Conservation (phyloP, 2,329 filamentous ascomycete genomes). For the Aciculosporium take region DNA sequence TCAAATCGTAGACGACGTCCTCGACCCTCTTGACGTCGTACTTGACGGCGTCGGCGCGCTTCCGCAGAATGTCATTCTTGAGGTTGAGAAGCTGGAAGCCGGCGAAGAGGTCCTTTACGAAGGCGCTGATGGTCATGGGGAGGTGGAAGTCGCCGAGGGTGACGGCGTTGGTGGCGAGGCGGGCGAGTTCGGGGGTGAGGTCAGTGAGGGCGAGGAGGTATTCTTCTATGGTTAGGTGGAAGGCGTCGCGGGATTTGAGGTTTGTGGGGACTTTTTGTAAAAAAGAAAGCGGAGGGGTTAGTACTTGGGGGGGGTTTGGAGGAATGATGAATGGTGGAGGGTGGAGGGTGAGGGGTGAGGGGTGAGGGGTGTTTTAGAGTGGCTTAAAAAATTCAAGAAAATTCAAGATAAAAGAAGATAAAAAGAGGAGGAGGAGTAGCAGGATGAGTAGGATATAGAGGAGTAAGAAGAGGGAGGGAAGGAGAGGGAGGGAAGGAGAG, state of each 20-base stretch:
- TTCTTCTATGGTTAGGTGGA: slow-evolving; percentile 94
- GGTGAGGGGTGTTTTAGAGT: no score
- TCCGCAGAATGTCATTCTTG: slow-evolving; percentile 85
- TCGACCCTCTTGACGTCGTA: slow-evolving; percentile 97
- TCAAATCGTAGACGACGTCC: slow-evolving; percentile 93
- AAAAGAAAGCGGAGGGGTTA: no score
- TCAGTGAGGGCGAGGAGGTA: slow-evolving; percentile 81
- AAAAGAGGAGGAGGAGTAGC: no score
- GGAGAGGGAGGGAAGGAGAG: not conserved
- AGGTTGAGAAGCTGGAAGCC: slow-evolving; percentile 95
- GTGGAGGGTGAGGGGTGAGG: not conserved
- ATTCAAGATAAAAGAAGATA: not conserved
- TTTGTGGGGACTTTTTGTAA: slow-evolving; percentile 94
- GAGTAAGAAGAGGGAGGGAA: no score
- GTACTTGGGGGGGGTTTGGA: not conserved
- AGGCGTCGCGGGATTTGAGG: slow-evolving; percentile 74
- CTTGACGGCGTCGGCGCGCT: slow-evolving; percentile 85
- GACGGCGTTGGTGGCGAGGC: slow-evolving; percentile 87
- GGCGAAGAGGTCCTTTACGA: slow-evolving; percentile 89
- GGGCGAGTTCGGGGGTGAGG: slow-evolving; percentile 78
- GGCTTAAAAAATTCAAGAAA: no score
- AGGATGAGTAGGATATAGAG: no score
- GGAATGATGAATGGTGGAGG: not conserved
- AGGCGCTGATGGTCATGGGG: slow-evolving; percentile 75
- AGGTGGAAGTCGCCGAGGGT: slow-evolving; percentile 72